Conservation (phyloP, 2,329 filamentous ascomycete genomes). For the Ophioceras dolichostomum region DNA sequence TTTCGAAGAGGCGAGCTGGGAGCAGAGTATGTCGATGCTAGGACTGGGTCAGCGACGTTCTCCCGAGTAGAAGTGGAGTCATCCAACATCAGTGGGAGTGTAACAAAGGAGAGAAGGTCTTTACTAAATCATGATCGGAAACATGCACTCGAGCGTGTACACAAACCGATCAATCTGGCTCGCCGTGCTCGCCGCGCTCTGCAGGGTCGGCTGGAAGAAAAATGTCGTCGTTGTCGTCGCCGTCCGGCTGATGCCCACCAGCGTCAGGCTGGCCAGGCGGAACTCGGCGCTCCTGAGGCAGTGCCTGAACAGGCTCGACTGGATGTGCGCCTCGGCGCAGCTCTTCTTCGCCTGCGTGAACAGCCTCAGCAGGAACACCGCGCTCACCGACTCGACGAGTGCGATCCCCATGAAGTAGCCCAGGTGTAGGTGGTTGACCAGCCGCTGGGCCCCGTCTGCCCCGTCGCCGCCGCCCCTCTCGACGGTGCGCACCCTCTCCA, state of each 20-base stretch:
- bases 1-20: neutral
- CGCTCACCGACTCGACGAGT: conserved; percentile 24
- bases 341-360: conserved; percentile 17
- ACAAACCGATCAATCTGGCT: conserved; percentile 27
- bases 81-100: neutral
- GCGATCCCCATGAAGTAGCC: conserved; percentile 28
- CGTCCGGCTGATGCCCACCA: conserved; percentile 24
- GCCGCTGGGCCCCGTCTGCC: conserved; percentile 12
- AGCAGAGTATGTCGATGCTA: conserved; percentile 5
- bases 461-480: neutral
- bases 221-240: too few species aligned
- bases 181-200: conserved; percentile 21
- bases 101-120: conserved; percentile 5
- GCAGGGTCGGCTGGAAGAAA: conserved; percentile 22
- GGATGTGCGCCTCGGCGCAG: conserved; percentile 17
- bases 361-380: conserved; percentile 24
- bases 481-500: neutral
- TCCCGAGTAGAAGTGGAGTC: neutral
- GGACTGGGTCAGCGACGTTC: conserved; percentile 2
- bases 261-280: conserved; percentile 22
- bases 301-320: conserved; percentile 21
- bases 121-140: conserved; percentile 26
- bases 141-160: conserved; percentile 27
- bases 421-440: conserved; percentile 25
- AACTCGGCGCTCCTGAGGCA: conserved; percentile 27